phyloP scores from a whole-genome alignment of 2,329 filamentous ascomycete genomes.

The Penicillium sp. region DNA sequence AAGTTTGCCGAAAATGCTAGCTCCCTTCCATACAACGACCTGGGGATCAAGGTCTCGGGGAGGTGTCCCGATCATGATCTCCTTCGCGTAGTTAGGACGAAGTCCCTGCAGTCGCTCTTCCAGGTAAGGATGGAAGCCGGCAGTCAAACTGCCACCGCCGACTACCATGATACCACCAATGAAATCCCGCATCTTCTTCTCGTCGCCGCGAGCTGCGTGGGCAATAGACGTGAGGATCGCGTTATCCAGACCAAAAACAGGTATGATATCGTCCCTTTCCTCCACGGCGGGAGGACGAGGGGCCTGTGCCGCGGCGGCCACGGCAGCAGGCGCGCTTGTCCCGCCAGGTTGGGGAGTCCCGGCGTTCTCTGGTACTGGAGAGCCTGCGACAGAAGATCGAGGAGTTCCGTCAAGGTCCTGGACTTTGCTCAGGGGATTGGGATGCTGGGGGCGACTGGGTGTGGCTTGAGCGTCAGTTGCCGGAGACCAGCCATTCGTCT shows the following conservation, averaged over 20 bases:
- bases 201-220: conserved; percentile 80
- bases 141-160: conserved; percentile 76
- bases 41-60: conserved; percentile 94
- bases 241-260: conserved; percentile 76
- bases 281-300: conserved; percentile 47
- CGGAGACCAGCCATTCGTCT: conserved; percentile 39
- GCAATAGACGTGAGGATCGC: conserved; percentile 87
- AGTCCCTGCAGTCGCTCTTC: conserved; percentile 74
- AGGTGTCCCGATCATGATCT: conserved; percentile 63
- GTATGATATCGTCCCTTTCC: conserved; percentile 74
- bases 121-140: conserved; percentile 73
- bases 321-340: conserved; percentile 41
- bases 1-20: conserved; percentile 90
- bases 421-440: conserved; percentile 65
- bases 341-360: conserved; percentile 60
- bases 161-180: conserved; percentile 87
- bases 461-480: conserved; percentile 39
- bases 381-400: conserved; percentile 78
- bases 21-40: conserved; percentile 97
- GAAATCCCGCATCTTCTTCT: conserved; percentile 89
- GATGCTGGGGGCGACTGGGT: conserved; percentile 54
- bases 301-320: conserved; percentile 34
- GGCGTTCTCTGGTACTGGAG: conserved; percentile 74
- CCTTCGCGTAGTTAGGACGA: conserved; percentile 59
- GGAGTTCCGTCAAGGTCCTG: conserved; percentile 72